Conservation (phyloP, 2,329 filamentous ascomycete species). For the Aurifilum marmelostoma region DNA sequence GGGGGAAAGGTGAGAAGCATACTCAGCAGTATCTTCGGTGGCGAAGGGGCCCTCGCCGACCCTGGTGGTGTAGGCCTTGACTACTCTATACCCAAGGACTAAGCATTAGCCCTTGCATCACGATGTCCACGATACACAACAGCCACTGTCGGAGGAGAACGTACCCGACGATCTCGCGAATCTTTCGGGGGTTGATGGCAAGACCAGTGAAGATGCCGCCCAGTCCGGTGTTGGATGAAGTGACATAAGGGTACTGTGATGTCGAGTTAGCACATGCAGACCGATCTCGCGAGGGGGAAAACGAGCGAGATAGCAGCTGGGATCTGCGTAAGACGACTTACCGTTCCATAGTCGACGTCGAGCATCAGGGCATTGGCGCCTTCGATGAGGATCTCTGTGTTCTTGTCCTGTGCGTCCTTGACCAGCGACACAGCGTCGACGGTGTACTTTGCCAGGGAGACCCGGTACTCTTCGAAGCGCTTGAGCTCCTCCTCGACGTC, state of each 20-base stretch:
- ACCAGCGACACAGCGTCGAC: slow-evolving; percentile 71
- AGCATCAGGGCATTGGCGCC: slow-evolving; percentile 66
- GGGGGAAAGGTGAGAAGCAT: not conserved
- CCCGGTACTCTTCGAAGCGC: slow-evolving; percentile 62
- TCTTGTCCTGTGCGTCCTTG: slow-evolving; percentile 54
- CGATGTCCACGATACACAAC: no score
- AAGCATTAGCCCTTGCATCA: not conserved
- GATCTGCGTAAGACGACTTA: not conserved
- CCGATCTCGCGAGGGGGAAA: no score
- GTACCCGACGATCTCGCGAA: slow-evolving; percentile 57
- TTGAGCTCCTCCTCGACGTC: slow-evolving; percentile 72
- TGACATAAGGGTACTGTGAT: slow-evolving; percentile 56
- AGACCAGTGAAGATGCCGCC: slow-evolving; percentile 64
- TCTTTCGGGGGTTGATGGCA: slow-evolving; percentile 56
- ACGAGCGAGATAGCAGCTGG: not conserved
- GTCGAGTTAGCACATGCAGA: not conserved
- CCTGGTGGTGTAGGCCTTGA: slow-evolving; percentile 68
- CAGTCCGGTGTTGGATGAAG: slow-evolving; percentile 60
- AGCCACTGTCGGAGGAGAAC: not conserved
- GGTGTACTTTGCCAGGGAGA: slow-evolving; percentile 61
- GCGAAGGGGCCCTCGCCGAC: slow-evolving; percentile 64
- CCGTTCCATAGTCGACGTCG: slow-evolving; percentile 60
- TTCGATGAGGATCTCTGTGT: slow-evolving; percentile 62
- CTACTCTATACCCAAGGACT: slow-evolving; percentile 43
- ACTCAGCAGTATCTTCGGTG: slow-evolving; percentile 53